A percentile compares a stretch with the other conserved stretches of the same genome.
These are phyloP conservation scores for Aegilops longissima DNA, from an alignment of 176 grass and related monocot genomes.

Conservation along the genomic window DNA sequence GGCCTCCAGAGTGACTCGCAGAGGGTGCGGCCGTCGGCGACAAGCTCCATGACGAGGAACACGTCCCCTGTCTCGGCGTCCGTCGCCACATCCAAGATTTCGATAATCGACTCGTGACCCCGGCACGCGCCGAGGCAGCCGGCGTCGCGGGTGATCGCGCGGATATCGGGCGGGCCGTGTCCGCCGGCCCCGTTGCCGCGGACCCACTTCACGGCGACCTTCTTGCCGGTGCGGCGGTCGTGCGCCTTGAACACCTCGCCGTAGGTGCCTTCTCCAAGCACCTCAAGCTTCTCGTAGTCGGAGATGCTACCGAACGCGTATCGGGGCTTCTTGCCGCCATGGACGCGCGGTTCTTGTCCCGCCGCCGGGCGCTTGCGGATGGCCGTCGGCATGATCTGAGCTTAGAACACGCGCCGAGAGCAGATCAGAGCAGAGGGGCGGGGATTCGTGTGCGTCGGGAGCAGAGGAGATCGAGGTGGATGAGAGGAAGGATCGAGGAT, in stretches of 20 bases:
- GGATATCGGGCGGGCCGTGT: not conserved
- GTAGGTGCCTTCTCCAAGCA: not conserved
- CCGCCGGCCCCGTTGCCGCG: not conserved
- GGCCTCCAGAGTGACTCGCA: not conserved
- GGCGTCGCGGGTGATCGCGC: not conserved
- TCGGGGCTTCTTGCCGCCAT: not conserved
- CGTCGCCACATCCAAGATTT: not conserved
- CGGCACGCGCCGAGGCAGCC: not conserved
- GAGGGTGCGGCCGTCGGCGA: not conserved
- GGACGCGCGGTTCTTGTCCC: not conserved
- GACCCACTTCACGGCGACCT: not conserved
- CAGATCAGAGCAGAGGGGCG: too few species aligned
- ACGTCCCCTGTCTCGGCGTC: not conserved
- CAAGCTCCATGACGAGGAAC: conserved; percentile 3
- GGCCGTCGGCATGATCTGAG: not conserved
- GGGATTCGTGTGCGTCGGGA: too few species aligned
- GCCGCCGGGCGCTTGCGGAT: not conserved
- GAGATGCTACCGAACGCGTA: not conserved
- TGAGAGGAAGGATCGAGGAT: too few species aligned
- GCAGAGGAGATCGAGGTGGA: too few species aligned
- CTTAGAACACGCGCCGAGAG: not conserved
- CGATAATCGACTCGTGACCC: not conserved
- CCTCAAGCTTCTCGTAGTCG: not conserved
- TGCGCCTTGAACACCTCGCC: not conserved
- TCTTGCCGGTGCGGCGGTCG: not conserved